A percentile compares a stretch with the other conserved stretches of the same genome.
These are phyloP conservation scores for Trichocladium uniseriatum DNA, from an alignment of 495 filamentous ascomycete genomes.

Conservation along the genomic window DNA sequence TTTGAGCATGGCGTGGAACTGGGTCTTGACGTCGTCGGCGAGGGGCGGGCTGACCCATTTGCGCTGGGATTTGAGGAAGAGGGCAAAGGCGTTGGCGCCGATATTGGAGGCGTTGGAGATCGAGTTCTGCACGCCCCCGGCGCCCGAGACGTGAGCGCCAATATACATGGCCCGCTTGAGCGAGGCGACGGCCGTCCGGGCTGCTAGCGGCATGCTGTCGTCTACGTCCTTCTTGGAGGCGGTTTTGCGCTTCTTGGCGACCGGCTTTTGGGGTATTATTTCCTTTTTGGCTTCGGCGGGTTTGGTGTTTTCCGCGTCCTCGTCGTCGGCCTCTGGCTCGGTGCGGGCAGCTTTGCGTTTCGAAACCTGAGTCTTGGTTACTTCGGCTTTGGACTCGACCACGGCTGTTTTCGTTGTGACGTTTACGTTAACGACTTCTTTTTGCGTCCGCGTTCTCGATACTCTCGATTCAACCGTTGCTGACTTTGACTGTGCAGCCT, in stretches of 20 bases:
- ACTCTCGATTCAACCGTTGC: not conserved
- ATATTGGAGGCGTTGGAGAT: slow-evolving; percentile 71
- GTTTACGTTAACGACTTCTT: not conserved
- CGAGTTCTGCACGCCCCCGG: slow-evolving; percentile 86
- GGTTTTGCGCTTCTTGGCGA: slow-evolving; percentile 41
- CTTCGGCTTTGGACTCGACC: slow-evolving; percentile 4
- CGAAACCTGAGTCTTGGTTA: slow-evolving; percentile 12
- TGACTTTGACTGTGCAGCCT: slow-evolving; percentile 6
- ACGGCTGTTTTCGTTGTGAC: slow-evolving; percentile 3
- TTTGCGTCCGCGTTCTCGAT: not conserved
- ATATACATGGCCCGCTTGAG: slow-evolving; percentile 66
- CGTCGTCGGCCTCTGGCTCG: slow-evolving; percentile 19
- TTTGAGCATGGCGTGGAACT: slow-evolving; percentile 57
- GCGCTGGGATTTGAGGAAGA: slow-evolving; percentile 91
- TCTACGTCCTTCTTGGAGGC: slow-evolving; percentile 34
- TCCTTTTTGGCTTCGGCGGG: slow-evolving; percentile 19
- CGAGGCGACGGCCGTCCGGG: slow-evolving; percentile 50
- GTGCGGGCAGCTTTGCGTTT: slow-evolving; percentile 30
- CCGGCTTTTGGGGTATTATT: slow-evolving; percentile 21
- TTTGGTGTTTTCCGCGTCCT: slow-evolving; percentile 13
- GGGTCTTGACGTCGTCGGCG: slow-evolving; percentile 51
- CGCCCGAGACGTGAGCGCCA: slow-evolving; percentile 83
- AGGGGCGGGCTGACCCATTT: slow-evolving; percentile 88
- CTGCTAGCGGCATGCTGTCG: slow-evolving; percentile 55
- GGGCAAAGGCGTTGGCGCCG: slow-evolving; percentile 83